Evolutionary conservation across 345 rosid species (phyloP).

Genomic region (Melastoma malabathricum): DNA sequence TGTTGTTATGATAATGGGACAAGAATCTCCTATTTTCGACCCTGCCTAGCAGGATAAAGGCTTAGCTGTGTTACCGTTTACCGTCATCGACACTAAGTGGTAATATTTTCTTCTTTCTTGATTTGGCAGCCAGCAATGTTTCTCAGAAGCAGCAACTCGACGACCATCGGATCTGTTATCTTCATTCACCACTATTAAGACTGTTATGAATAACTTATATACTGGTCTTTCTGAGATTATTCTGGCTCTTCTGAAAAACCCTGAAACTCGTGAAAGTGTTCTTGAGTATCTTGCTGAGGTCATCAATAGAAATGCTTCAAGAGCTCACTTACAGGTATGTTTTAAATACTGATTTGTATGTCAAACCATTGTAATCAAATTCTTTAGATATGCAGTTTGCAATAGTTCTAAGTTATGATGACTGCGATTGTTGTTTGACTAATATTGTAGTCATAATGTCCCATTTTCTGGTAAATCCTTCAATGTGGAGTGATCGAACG

Average conservation of each 20-base stretch:
- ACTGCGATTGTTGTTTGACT: too few species aligned
- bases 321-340: slow-evolving; percentile 81
- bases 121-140: slow-evolving; percentile 76
- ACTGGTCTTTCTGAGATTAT: slow-evolving; percentile 60
- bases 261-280: slow-evolving; percentile 70
- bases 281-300: slow-evolving; percentile 93
- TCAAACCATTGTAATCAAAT: neutral
- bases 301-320: slow-evolving; percentile 75
- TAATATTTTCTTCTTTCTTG: slow-evolving; percentile 9
- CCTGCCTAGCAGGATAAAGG: too few species aligned
- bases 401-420: neutral
- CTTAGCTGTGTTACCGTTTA: neutral
- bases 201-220: slow-evolving; percentile 59
- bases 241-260: slow-evolving; percentile 50
- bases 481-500: too few species aligned
- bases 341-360: neutral
- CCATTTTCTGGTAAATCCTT: too few species aligned
- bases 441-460: too few species aligned
- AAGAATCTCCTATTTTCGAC: too few species aligned
- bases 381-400: neutral
- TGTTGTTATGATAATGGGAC: too few species aligned
- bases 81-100: slow-evolving; percentile 1
- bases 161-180: slow-evolving; percentile 72
- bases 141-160: slow-evolving; percentile 77
- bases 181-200: slow-evolving; percentile 76